phyloP scores from a whole-genome alignment of 768 basidiomycete species.

The Mrakia gelida region DNA sequence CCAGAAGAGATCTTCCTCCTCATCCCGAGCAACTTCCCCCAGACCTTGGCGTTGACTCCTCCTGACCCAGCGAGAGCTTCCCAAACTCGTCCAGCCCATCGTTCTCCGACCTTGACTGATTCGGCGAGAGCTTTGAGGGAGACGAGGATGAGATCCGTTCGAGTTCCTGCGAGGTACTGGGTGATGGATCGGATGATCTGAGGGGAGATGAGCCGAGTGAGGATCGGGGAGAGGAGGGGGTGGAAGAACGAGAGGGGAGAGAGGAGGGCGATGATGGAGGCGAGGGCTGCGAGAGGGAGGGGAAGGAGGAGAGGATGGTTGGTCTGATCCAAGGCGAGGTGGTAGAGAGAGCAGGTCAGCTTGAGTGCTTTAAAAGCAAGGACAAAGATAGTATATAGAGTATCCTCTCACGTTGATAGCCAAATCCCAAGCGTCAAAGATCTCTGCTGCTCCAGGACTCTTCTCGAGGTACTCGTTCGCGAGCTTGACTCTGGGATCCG shows the following conservation, averaged over 20 bases:
- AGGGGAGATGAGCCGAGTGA: constrained; percentile 58
- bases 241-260: constrained; percentile 69
- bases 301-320: constrained; percentile 27
- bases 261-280: constrained; percentile 59
- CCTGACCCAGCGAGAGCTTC: constrained; percentile 54
- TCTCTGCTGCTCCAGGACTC: constrained; percentile 56
- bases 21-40: constrained; percentile 32
- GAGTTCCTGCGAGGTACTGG: constrained; percentile 58
- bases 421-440: constrained; percentile 62
- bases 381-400: not conserved
- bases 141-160: constrained; percentile 63
- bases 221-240: constrained; percentile 57
- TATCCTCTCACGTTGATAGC: constrained; percentile 50
- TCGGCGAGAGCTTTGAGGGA: constrained; percentile 61
- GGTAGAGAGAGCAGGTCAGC: not conserved
- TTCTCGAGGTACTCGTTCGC: constrained; percentile 61
- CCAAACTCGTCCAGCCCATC: constrained; percentile 47
- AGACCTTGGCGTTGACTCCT: constrained; percentile 28
- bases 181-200: constrained; percentile 58
- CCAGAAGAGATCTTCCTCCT: constrained; percentile 17
- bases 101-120: constrained; percentile 34
- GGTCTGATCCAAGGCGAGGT: not conserved
- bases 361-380: constrained; percentile 32
- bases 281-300: constrained; percentile 53
- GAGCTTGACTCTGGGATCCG: constrained; percentile 42